Evolutionary conservation across 2,329 filamentous ascomycete species (phyloP).

Genomic region (Fusarium solani-melongenae): DNA sequence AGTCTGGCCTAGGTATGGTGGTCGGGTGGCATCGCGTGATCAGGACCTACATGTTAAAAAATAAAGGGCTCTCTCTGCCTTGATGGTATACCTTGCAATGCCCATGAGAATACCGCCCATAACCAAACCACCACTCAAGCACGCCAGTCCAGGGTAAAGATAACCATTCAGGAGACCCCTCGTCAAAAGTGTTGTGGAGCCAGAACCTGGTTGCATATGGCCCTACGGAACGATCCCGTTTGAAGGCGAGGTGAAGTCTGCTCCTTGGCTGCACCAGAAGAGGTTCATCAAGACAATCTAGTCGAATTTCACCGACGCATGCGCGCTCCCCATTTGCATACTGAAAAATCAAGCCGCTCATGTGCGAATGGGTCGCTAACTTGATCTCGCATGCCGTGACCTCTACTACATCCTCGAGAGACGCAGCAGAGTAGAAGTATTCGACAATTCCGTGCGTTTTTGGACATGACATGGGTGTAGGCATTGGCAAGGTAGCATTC

Average conservation of each 20-base stretch:
- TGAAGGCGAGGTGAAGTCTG: not conserved
- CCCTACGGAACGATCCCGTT: not conserved
- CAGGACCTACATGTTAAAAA: not conserved
- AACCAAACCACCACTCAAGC: not conserved
- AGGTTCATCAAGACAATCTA: not conserved
- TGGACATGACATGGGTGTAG: not conserved
- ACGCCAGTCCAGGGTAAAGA: not conserved
- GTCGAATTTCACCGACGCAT: not conserved
- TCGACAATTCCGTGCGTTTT: not conserved
- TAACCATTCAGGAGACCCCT: not conserved
- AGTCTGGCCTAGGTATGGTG: not conserved
- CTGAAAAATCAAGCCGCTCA: not conserved
- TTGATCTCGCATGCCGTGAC: not conserved
- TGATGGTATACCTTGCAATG: not conserved
- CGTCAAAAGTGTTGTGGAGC: not conserved
- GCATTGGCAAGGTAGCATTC: not conserved
- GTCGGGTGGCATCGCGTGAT: not conserved
- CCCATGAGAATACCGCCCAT: not conserved
- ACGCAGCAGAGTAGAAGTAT: not conserved
- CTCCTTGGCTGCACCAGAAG: not conserved
- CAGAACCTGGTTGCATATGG: not conserved
- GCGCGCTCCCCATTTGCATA: not conserved
- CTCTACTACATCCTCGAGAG: not conserved
- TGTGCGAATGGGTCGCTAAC: not conserved
- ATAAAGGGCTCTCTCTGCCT: not conserved